Conservation (phyloP, 257 asterid genomes). For the Solanum pennellii region DNA sequence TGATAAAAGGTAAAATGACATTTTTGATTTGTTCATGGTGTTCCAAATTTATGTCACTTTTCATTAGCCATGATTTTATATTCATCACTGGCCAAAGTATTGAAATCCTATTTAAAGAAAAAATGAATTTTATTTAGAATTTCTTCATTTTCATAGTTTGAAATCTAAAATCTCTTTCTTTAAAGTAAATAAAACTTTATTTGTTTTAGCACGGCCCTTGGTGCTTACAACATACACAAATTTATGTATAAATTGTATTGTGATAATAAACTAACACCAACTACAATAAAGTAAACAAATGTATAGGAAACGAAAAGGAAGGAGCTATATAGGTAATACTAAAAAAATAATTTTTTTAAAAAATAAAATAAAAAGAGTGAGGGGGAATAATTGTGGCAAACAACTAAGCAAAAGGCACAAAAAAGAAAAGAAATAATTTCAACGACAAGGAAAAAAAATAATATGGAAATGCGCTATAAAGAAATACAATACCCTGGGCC, state of each 20-base stretch:
- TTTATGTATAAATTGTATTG: background rate
- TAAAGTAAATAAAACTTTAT: background rate
- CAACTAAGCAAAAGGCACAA: background rate
- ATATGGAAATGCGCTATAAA: background rate
- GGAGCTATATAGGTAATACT: background rate
- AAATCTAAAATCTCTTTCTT: background rate
- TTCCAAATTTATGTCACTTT: background rate
- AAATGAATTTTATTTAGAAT: no score
- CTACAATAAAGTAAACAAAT: background rate
- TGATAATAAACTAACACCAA: background rate
- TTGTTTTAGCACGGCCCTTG: background rate
- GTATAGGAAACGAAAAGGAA: background rate
- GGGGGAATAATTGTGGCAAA: background rate
- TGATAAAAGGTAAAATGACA: background rate
- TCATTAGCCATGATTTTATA: background rate
- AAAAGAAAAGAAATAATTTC: background rate
- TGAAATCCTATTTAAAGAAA: background rate
- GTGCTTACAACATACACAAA: background rate
- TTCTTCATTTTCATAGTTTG: background rate
- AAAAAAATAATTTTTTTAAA: fast-evolving
- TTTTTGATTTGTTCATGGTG: no score
- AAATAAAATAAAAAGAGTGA: background rate
- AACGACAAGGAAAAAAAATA: background rate
- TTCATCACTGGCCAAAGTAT: background rate
- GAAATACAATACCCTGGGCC: background rate